Evolutionary conservation across 1,284 basidiomycete species (phyloP).

Genomic region (Melampsora larici-populina): DNA sequence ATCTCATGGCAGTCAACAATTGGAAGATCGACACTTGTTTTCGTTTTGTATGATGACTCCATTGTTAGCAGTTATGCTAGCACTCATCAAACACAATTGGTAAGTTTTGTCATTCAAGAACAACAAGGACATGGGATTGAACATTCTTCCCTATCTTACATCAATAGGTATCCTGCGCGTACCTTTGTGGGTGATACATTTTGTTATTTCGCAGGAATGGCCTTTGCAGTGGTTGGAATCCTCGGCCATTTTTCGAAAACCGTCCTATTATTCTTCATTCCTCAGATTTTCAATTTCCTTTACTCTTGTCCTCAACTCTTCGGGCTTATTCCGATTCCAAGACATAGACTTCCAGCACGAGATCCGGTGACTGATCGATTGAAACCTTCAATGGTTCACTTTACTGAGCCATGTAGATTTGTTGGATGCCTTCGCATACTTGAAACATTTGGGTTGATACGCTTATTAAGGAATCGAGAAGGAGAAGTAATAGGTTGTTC

Average conservation of each 20-base stretch:
- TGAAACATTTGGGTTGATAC: slow-evolving; percentile 61
- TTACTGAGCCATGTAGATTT: slow-evolving; percentile 52
- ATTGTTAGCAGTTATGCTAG: slow-evolving; percentile 80
- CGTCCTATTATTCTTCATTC: slow-evolving; percentile 89
- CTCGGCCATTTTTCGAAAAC: slow-evolving; percentile 98
- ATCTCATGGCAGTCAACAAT: slow-evolving; percentile 67
- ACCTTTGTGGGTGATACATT: slow-evolving; percentile 96
- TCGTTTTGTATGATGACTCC: slow-evolving; percentile 96
- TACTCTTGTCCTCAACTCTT: slow-evolving; percentile 93
- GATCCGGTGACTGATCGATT: slow-evolving; percentile 65
- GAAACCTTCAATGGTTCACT: slow-evolving; percentile 67
- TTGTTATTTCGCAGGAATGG: slow-evolving; percentile 97
- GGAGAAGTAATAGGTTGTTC: slow-evolving; percentile 64
- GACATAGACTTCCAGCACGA: slow-evolving; percentile 86
- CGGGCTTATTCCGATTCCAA: slow-evolving; percentile 83
- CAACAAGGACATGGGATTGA: neutral
- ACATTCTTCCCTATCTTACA: slow-evolving; percentile 10
- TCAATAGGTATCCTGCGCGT: slow-evolving; percentile 82
- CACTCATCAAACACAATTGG: slow-evolving; percentile 92
- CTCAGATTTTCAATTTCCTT: slow-evolving; percentile 96
- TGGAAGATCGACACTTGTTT: slow-evolving; percentile 87
- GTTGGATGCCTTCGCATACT: slow-evolving; percentile 62
- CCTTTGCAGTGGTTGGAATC: slow-evolving; percentile 90
- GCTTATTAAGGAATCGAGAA: slow-evolving; percentile 15
- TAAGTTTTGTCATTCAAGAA: slow-evolving; percentile 55